Percentiles rank a stretch among this genome's conserved stretches.
Conservation (phyloP, 169 alveolate species). For the Besnoitia besnoiti region DNA sequence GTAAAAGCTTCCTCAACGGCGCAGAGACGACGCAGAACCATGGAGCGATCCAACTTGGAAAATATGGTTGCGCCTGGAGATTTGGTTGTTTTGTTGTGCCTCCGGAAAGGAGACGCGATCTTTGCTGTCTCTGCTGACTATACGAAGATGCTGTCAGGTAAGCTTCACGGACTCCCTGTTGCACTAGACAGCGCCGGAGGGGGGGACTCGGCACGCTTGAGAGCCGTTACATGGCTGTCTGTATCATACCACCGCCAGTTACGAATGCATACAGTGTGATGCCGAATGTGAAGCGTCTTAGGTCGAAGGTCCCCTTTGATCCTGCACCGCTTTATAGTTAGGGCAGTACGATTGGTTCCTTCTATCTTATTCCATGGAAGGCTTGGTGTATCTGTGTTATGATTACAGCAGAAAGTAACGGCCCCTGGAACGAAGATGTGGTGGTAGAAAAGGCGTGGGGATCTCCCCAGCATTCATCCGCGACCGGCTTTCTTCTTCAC, state of each 20-base stretch:
- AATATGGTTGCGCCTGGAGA: neutral
- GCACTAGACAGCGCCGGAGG: no score
- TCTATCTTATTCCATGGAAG: no score
- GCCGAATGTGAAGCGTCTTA: no score
- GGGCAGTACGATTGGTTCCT: no score
- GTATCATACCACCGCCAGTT: no score
- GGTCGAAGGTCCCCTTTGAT: no score
- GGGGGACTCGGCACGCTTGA: no score
- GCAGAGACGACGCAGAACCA: neutral
- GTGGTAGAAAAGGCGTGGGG: constrained; percentile 10
- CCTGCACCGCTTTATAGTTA: no score
- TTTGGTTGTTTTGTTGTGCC: neutral
- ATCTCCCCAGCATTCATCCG: neutral
- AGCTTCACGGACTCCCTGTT: neutral
- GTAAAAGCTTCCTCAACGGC: neutral
- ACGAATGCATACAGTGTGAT: no score
- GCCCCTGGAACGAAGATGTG: neutral
- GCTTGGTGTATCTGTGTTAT: neutral
- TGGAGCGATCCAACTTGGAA: neutral
- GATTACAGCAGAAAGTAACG: neutral
- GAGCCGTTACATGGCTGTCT: no score
- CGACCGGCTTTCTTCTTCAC: neutral
- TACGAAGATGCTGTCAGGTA: constrained; percentile 2
- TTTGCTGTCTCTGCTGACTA: neutral
- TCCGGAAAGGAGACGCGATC: neutral